Base-by-base conservation (phyloP, 2,329 filamentous ascomycete genomes). In the Fusarium sp. region DNA sequence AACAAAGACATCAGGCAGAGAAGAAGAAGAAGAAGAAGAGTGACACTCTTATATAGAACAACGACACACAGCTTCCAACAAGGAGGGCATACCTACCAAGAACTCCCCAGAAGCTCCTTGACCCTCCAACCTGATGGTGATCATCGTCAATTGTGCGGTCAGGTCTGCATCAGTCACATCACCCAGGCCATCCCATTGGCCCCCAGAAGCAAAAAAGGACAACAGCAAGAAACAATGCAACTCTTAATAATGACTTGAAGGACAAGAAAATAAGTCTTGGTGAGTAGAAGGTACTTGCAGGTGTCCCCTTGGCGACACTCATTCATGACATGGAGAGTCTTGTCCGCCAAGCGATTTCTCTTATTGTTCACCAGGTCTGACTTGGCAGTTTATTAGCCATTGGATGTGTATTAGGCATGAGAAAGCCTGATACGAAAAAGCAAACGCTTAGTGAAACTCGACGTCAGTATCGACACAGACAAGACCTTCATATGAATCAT, bases 181-280 rank as follows among this genome's bases (percentile, higher is more conserved):
- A 26, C 24, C 42, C 59, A 39, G 24, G 36, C 28, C 51, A 50
- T 56, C 50, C 64, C 50, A 67, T 67, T 65, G 50, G 65, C 24
- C 12, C 15, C n/a, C 24, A 21, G 38, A 28, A 36, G 23, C n/a
- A 19, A 26, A 53, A 47, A 24, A 19, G 43, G 46, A 28, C 21
- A 53, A 48, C 45, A 23, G 9, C 42, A 28, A 28, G 10, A 28
- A 39, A 40, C 17, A 42, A 34, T 60, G 60, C 45, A 56, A 20
- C 50, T 44, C 19, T n/a, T 40, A 36, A 19, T 8, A 45, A 59
- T 65, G 60, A 62, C 60, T 46, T 56, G 60, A 65, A 61, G 20
- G 34, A 28, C 4, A 28, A 12, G 12, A 28, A 10, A 28, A 28
- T 11, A 28, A 63, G 38, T 63, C 39, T 45, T 20, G 15, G 17